Conservation (phyloP, 768 basidiomycete genomes). For the Tylopilus intermedius region DNA sequence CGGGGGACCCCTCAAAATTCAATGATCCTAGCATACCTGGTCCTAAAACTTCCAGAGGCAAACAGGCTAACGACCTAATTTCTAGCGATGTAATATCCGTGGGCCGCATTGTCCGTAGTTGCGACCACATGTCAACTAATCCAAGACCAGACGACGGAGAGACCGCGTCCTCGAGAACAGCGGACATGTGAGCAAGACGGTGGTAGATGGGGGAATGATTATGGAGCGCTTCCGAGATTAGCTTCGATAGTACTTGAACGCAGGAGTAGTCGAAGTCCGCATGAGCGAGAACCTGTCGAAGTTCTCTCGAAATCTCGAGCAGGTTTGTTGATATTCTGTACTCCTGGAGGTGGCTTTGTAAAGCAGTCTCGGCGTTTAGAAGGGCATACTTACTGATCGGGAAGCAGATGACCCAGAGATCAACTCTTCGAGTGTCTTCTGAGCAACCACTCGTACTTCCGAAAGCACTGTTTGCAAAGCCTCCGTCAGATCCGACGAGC, state of each 20-base stretch:
- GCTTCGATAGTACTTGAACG: constrained; percentile 51
- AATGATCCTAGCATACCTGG: constrained; percentile 10
- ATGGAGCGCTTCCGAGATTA: constrained; percentile 44
- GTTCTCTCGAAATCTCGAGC: constrained; percentile 35
- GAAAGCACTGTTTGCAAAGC: constrained; percentile 21
- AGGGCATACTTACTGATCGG: constrained; percentile 24
- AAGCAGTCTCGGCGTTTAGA: background rate
- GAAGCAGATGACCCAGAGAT: constrained; percentile 9
- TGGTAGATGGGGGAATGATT: constrained; percentile 32
- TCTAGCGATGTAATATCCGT: constrained; percentile 17
- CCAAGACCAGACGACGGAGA: constrained; percentile 68
- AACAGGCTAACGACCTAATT: constrained; percentile 15
- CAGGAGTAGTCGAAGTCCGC: constrained; percentile 60
- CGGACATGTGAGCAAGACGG: constrained; percentile 29
- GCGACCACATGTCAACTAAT: constrained; percentile 67
- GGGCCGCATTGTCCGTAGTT: constrained; percentile 28
- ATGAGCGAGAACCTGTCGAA: constrained; percentile 39
- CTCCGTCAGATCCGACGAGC: constrained; percentile 11
- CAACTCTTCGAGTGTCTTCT: constrained; percentile 16
- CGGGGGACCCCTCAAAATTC: background rate
- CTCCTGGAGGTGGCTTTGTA: constrained; percentile 22
- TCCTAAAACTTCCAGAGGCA: background rate
- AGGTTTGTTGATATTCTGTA: constrained; percentile 34
- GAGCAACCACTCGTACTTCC: constrained; percentile 17
- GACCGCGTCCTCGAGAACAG: constrained; percentile 43